Evolutionary conservation across 1,139 yeast species (phyloP), one percentile per base, ranked within the genome.

Genomic region (Lodderomyces pseudojiufengensis): DNA sequence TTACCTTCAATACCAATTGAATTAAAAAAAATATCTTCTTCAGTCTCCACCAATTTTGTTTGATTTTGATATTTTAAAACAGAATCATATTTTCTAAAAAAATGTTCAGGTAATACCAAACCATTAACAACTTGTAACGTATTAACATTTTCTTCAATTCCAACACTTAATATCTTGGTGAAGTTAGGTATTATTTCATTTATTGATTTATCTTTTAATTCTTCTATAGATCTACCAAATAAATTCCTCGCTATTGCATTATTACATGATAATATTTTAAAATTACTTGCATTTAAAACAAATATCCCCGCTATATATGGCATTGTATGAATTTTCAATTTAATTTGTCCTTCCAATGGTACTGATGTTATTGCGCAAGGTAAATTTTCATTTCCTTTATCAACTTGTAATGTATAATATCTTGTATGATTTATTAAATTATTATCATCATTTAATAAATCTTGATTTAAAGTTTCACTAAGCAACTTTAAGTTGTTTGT

Each of bases 281-380:
- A 69, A 33, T 63, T 57, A 10, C 49, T 47, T 4, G 78, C 63
- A 36, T 80, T 74, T n/a, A 88, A 64, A 10, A 87, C 80, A 49
- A 87, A 79, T 15, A 85, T 77, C 24, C 96, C 96, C 0, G 95
- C 94, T 50, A 87, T 85, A 54, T 86, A 85, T 0, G 95, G 96
- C 44, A 86, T 57, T 2, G 92, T 73, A 48, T 83, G 92, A 22
- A 84, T 70, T 44, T 82, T 80, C 35, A 83, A 52, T 45, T 78
- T 71, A 21, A 78, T 50, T 47, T 57, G 73, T 31, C 65, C 63
- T 37, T 79, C 78, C 23, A 79, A 52, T 0, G 78, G 75, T n/a
- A 32, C 15, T 0, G 84, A 76, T 0, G 86, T 74, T 2, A 82
- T 68, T 0, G 92, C 92, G 61, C 88, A 80, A 0, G 92, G 92